These are phyloP conservation scores for Volvox africanus DNA, from an alignment of 139 green algal species.

Conservation along the genomic window DNA sequence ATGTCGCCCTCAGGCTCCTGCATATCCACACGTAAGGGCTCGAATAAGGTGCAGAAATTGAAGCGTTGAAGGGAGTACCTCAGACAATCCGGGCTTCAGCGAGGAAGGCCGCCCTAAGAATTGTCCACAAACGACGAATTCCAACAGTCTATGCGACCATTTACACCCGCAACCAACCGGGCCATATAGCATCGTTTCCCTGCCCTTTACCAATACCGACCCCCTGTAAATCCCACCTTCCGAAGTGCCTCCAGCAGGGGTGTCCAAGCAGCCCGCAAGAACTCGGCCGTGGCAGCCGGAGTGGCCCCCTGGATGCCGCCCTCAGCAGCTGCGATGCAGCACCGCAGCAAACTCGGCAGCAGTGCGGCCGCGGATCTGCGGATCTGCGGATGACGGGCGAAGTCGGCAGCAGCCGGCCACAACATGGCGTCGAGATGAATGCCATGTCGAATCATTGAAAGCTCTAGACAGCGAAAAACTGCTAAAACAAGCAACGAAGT, in stretches of 20 bases:
- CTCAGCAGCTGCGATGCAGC: conserved; percentile 75
- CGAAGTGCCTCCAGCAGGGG: conserved; percentile 65
- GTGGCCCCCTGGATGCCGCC: conserved; percentile 64
- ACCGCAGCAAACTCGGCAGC: conserved; percentile 90
- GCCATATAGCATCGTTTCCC: no score
- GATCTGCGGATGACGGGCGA: conserved; percentile 36
- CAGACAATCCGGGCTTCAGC: neutral
- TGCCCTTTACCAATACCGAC: no score
- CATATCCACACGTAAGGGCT: neutral
- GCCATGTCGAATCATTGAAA: no score
- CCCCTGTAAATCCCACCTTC: conserved; percentile 5
- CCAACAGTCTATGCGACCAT: no score
- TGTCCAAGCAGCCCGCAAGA: conserved; percentile 19
- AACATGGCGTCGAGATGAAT: no score
- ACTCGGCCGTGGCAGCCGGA: neutral
- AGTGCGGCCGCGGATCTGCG: conserved; percentile 73
- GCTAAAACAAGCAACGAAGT: no score
- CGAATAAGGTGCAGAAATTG: neutral
- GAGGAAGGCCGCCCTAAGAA: no score
- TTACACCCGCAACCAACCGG: no score
- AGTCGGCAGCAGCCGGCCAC: no score
- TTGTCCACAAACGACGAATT: no score
- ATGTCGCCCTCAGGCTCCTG: conserved; percentile 86
- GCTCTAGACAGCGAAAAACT: no score
- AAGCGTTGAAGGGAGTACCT: neutral